phyloP scores from a whole-genome alignment of 208 protist genomes.

The Trypanosoma grayi region DNA sequence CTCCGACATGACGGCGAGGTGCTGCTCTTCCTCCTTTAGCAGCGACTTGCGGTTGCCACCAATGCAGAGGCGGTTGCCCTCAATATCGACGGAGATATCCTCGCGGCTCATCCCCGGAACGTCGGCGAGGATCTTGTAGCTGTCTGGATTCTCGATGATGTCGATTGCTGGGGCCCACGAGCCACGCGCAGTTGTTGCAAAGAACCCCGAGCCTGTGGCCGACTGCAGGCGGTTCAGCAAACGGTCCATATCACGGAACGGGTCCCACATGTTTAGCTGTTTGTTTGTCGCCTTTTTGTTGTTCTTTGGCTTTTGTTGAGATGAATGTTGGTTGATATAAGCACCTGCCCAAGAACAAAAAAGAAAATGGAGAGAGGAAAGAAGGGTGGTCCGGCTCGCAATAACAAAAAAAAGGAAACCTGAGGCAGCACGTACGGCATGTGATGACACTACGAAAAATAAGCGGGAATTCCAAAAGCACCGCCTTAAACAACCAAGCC shows the following conservation, averaged over 20 bases:
- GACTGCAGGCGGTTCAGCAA: slow-evolving; percentile 15
- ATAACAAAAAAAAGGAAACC: slow-evolving; percentile 7
- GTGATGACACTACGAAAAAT: too few species aligned
- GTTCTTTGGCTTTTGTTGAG: neutral
- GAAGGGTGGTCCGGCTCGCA: neutral
- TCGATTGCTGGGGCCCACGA: slow-evolving; percentile 79
- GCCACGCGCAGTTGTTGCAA: slow-evolving; percentile 47
- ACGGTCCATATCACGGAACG: slow-evolving; percentile 36
- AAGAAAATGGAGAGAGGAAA: neutral
- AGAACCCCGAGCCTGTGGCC: slow-evolving; percentile 20
- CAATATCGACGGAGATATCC: slow-evolving; percentile 64
- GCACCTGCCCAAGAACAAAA: slow-evolving; percentile 7
- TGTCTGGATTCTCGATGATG: slow-evolving; percentile 48
- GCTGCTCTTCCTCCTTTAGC: slow-evolving; percentile 32
- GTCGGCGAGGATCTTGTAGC: slow-evolving; percentile 63
- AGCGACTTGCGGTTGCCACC: slow-evolving; percentile 51
- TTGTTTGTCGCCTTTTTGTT: slow-evolving; percentile 10
- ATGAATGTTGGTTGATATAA: neutral
- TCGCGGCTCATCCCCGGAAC: slow-evolving; percentile 73
- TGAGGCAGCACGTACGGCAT: too few species aligned
- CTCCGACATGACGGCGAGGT: slow-evolving; percentile 38
- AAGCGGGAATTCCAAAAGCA: too few species aligned
- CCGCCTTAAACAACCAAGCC: too few species aligned
- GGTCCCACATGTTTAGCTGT: slow-evolving; percentile 33
- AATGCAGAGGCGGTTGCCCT: slow-evolving; percentile 60